phyloP scores from a whole-genome alignment of 2,329 filamentous ascomycete genomes.

The Huntiella omanensis region DNA sequence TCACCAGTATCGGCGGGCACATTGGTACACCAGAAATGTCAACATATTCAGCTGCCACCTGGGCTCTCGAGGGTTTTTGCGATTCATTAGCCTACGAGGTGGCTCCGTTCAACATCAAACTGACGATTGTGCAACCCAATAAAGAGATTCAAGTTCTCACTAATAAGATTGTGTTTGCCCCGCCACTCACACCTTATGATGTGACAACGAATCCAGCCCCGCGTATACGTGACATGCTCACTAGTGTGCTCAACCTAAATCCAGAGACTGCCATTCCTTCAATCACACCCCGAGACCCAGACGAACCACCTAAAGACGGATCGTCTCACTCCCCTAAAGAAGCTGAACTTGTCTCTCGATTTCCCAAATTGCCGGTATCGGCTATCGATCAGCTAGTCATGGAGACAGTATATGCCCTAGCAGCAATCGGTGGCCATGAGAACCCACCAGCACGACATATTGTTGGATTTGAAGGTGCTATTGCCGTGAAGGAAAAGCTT shows the following conservation, averaged over 20 bases:
- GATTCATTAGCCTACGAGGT: slow-evolving; percentile 93
- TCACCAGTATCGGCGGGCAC: slow-evolving; percentile 81
- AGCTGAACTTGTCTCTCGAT: slow-evolving; percentile 41
- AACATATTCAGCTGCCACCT: slow-evolving; percentile 81
- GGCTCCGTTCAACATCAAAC: slow-evolving; percentile 87
- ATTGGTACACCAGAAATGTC: slow-evolving; percentile 81
- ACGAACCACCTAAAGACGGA: neutral
- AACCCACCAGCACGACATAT: slow-evolving; percentile 91
- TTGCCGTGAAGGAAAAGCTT: slow-evolving; percentile 83
- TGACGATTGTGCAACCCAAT: slow-evolving; percentile 89
- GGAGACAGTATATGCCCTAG: slow-evolving; percentile 81
- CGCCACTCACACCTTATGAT: slow-evolving; percentile 48
- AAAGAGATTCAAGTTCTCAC: slow-evolving; percentile 80
- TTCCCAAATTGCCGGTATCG: slow-evolving; percentile 49
- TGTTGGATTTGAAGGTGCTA: slow-evolving; percentile 73
- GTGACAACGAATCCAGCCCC: slow-evolving; percentile 51
- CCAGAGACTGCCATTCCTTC: slow-evolving; percentile 37
- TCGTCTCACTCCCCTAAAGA: neutral
- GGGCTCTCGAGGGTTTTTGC: slow-evolving; percentile 91
- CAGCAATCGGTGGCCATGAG: slow-evolving; percentile 84
- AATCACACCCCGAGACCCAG: slow-evolving; percentile 8
- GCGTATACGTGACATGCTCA: slow-evolving; percentile 64
- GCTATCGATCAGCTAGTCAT: slow-evolving; percentile 58
- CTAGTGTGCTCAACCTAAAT: slow-evolving; percentile 58
- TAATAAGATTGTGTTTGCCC: slow-evolving; percentile 70